Evolutionary conservation across 306 rosid genomes (phyloP).

Genomic region (Acacia acuminata): DNA sequence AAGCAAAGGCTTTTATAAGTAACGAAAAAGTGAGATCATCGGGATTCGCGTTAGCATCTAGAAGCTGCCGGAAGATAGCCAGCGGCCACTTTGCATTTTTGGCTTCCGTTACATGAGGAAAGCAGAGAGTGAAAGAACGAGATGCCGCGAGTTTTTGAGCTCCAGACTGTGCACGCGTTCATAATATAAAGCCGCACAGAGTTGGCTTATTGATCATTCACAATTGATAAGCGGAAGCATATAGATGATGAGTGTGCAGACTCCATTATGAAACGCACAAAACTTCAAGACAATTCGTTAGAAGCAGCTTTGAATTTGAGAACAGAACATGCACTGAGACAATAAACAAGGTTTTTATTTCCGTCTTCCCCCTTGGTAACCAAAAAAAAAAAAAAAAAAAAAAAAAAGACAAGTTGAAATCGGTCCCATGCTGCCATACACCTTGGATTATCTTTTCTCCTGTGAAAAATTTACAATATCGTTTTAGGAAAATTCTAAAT

Average conservation of each 20-base stretch:
- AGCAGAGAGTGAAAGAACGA: conserved; percentile 42
- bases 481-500: no score
- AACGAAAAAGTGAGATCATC: conserved; percentile 45
- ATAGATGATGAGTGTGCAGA: not conserved
- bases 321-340: no score
- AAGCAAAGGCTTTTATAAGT: conserved; percentile 48
- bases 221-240: not conserved
- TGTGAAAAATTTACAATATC: no score
- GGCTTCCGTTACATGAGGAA: conserved; percentile 28
- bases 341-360: no score
- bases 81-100: conserved; percentile 2
- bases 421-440: not conserved
- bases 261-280: not conserved
- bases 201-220: not conserved
- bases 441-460: not conserved
- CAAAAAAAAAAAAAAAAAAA: no score
- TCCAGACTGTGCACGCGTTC: conserved; percentile 42
- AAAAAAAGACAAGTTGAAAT: no score
- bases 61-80: conserved; percentile 39
- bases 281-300: not conserved
- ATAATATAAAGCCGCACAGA: conserved; percentile 20
- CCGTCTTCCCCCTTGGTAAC: no score
- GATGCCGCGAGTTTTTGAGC: conserved; percentile 32
- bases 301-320: no score
- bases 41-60: conserved; percentile 32